Base-by-base conservation (phyloP, 2,329 filamentous ascomycete species). In the Botrytis byssoidea region DNA sequence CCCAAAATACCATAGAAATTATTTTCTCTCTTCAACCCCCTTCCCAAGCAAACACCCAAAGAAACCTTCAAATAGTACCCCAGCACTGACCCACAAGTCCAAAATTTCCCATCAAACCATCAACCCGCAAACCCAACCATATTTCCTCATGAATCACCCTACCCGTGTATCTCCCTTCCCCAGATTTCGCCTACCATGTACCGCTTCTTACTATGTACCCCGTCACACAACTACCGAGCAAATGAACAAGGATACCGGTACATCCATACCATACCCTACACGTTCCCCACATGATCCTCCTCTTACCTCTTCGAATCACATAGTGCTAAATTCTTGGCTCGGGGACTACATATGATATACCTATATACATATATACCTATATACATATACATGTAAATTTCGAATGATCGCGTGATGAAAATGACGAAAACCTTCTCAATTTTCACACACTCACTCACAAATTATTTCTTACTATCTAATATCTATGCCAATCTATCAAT, bases 221-320 rank as follows among this genome's bases (percentile, higher is more conserved):
- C 51, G n/a, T 55, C 51, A 10, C 61, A 64, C 61, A 64, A 44
- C 61, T 64, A 25, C 61, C 61, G 61, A 44, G 16, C 14, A 46
- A 20, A n/a, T 18, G 29, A 10, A n/a, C 37, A 46, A 29, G 29
- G 51, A 18, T 57, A 4, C 61, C 16, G n/a, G 44, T 46, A 46
- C 46, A 46, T 46, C 44, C 7, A 20, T 44, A 1, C 18, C 44
- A 44, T 46, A 46, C 40, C n/a, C 7, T 29, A 44, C 20, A 5
- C 10, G 3, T 29, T 20, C 61, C 61, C n/a, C 42, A n/a, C 40
- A 14, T 7, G n/a, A 64, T 44, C n/a, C 1, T 22, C 20, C 37
- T 64, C 61, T 29, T 18, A 4, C 22, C 16, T 51, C 22, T 51
- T 12, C 4, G 51, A 8, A 55, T 29, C 51, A 55, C 25, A 55